Percentiles rank a stretch among this genome's conserved stretches.
Evolutionary conservation across 345 rosid genomes (phyloP).

Genomic region (Aquilaria yunnanensis): DNA sequence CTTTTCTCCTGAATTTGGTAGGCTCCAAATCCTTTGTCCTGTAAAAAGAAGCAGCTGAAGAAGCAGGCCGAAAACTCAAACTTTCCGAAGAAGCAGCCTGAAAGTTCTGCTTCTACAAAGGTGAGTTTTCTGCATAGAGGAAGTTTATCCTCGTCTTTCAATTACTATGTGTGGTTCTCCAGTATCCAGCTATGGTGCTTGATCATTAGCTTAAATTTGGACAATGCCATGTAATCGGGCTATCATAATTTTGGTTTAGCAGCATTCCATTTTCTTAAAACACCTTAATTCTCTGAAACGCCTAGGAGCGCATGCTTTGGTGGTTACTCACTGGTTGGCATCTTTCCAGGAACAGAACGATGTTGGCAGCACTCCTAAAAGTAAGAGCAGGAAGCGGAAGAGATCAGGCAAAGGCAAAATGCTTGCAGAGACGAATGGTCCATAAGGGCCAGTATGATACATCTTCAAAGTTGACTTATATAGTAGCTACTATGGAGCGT

Average conservation of each 20-base stretch:
- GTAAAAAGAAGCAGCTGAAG: slow-evolving; percentile 68
- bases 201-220: neutral
- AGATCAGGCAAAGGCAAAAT: slow-evolving; percentile 25
- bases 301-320: too few relatives aligned
- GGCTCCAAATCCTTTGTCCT: slow-evolving; percentile 92
- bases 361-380: slow-evolving; percentile 15
- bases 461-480: slow-evolving; percentile 10
- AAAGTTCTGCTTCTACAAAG: slow-evolving; percentile 19
- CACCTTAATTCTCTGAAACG: too few relatives aligned
- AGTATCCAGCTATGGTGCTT: neutral
- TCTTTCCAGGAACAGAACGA: slow-evolving; percentile 33
- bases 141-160: neutral
- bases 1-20: slow-evolving; percentile 20
- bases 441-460: neutral
- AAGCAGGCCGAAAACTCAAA: slow-evolving; percentile 31
- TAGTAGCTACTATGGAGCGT: neutral
- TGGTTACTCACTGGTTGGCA: neutral
- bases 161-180: neutral
- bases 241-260: neutral
- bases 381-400: slow-evolving; percentile 41
- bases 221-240: neutral
- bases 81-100: too few relatives aligned
- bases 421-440: slow-evolving; percentile 7
- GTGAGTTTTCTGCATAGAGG: slow-evolving; percentile 22
- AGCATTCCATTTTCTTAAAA: too few relatives aligned